Conservation (phyloP, 2,329 filamentous ascomycete genomes). For the Fusarium buxicola region DNA sequence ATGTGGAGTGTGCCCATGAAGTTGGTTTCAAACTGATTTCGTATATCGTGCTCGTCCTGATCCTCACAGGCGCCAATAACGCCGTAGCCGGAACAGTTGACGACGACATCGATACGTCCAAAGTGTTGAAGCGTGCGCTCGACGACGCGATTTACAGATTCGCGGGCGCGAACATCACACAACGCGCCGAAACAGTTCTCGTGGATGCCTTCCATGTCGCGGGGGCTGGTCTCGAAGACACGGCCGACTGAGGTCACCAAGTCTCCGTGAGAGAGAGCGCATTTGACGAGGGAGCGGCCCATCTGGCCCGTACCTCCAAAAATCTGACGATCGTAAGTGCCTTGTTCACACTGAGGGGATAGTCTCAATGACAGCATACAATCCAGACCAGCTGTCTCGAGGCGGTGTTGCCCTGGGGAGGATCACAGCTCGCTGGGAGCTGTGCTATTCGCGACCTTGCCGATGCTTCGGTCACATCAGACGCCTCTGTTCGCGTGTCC, state of each 20-base stretch:
- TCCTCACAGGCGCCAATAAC: constrained; percentile 97
- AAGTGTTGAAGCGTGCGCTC: constrained; percentile 78
- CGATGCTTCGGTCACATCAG: constrained; percentile 43
- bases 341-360: not conserved
- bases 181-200: constrained; percentile 81
- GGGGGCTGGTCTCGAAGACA: constrained; percentile 78
- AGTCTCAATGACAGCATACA: constrained; percentile 57
- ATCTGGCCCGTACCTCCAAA: constrained; percentile 99
- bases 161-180: constrained; percentile 87
- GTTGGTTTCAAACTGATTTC: constrained; percentile 97
- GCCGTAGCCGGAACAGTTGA: constrained; percentile 94
- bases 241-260: constrained; percentile 88
- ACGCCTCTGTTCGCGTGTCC: constrained; percentile 44
- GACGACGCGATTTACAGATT: constrained; percentile 80
- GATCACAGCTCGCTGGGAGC: constrained; percentile 87
- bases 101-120: constrained; percentile 86
- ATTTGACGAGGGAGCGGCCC: constrained; percentile 88
- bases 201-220: constrained; percentile 78
- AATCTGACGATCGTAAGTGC: constrained; percentile 63
- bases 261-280: constrained; percentile 83
- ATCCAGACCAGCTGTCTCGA: constrained; percentile 88
- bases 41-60: constrained; percentile 93
- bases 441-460: constrained; percentile 56
- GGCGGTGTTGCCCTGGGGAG: constrained; percentile 77
- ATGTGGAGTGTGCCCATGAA: constrained; percentile 97